Percentiles rank a stretch among this genome's conserved stretches.
Evolutionary conservation across 176 grass and related monocot species (phyloP).

Genomic region (Echinochloa phyllopogon): DNA sequence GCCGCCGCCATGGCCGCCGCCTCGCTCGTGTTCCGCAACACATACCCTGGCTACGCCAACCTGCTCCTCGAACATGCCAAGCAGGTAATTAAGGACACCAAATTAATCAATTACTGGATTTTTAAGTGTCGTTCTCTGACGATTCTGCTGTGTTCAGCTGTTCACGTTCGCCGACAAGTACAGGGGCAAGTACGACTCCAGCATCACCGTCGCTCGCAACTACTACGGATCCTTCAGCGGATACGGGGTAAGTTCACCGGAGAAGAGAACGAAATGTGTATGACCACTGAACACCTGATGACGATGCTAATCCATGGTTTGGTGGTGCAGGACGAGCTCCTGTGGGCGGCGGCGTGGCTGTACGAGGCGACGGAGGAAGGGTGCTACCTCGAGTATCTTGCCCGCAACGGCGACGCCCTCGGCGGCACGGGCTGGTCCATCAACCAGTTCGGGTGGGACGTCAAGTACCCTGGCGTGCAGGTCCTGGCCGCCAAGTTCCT

Average conservation of each 20-base stretch:
- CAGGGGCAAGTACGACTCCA: conserved; percentile 85
- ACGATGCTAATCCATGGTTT: too few relatives aligned
- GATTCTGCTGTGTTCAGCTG: too few relatives aligned
- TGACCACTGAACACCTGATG: too few relatives aligned
- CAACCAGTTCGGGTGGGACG: conserved; percentile 93
- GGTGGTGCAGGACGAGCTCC: conserved; percentile 77
- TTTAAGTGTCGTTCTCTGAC: too few relatives aligned
- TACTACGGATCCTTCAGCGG: conserved; percentile 91
- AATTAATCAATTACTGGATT: too few relatives aligned
- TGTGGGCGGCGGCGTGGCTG: conserved; percentile 94
- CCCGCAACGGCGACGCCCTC: conserved; percentile 60
- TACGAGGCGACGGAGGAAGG: conserved; percentile 70
- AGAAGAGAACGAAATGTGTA: too few relatives aligned
- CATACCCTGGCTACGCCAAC: conserved; percentile 64
- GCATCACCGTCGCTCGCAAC: conserved; percentile 70
- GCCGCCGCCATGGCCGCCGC: conserved; percentile 85
- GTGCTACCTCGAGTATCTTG: conserved; percentile 79
- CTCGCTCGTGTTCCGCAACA: conserved; percentile 61
- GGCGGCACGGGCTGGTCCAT: conserved; percentile 84
- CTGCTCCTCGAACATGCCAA: conserved; percentile 78
- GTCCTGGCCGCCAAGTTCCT: conserved; percentile 89
- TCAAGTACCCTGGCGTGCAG: conserved; percentile 90
- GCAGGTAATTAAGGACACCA: too few relatives aligned
- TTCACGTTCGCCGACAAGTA: conserved; percentile 91
- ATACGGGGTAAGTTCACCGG: conserved; percentile 88